These are phyloP conservation scores for Yarrowia sp. DNA, from an alignment of 805 yeast species.

Conservation along the genomic window DNA sequence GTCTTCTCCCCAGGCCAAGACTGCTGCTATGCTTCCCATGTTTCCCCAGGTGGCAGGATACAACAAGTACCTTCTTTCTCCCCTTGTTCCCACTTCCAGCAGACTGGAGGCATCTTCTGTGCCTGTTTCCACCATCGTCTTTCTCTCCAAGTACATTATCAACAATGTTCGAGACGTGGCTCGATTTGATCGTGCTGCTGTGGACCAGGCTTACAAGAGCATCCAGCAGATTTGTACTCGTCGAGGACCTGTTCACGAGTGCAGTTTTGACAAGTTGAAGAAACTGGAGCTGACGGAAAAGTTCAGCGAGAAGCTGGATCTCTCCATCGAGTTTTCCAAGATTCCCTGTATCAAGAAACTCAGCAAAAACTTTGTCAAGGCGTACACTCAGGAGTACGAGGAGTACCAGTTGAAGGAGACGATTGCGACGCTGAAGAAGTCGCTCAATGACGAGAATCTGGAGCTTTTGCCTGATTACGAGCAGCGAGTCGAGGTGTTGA, in stretches of 20 bases:
- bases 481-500: conserved; percentile 75
- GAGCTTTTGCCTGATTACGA: conserved; percentile 92
- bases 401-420: conserved; percentile 47
- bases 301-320: conserved; percentile 32
- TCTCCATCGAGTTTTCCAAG: neutral
- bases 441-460: conserved; percentile 81
- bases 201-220: neutral
- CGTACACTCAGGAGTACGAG: conserved; percentile 46
- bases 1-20: neutral
- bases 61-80: neutral
- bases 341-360: conserved; percentile 31
- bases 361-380: conserved; percentile 43
- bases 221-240: neutral
- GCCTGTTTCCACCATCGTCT: neutral
- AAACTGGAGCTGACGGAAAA: conserved; percentile 41
- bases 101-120: neutral
- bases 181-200: neutral
- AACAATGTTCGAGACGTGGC: conserved; percentile 9
- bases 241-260: neutral
- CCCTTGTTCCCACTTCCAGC: neutral
- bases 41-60: neutral
- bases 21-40: neutral
- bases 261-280: conserved; percentile 28
- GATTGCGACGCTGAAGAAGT: conserved; percentile 53
- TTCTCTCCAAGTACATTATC: conserved; percentile 4